These are phyloP conservation scores for Triticum timopheevii DNA, from an alignment of 176 grass and related monocot genomes.

Conservation along the genomic window DNA sequence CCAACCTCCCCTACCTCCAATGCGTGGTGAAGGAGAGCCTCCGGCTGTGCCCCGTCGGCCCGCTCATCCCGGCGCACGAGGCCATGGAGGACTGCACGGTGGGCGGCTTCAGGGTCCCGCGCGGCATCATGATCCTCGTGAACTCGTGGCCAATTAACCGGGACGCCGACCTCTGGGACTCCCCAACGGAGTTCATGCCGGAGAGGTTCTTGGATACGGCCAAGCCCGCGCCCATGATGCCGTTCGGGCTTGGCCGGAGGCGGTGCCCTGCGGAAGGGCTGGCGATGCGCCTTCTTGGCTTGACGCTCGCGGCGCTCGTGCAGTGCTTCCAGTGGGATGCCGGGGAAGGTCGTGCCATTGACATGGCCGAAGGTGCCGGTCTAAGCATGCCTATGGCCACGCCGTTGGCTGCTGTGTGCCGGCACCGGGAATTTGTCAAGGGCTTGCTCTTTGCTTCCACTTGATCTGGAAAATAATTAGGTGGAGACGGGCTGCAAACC, in stretches of 20 bases:
- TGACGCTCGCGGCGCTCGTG: constrained; percentile 42
- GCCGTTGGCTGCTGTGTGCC: constrained; percentile 21
- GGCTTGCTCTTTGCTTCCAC: not conserved
- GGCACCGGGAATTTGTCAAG: constrained; percentile 9
- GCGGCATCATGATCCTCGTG: constrained; percentile 59
- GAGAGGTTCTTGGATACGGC: constrained; percentile 48
- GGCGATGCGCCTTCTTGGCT: constrained; percentile 33
- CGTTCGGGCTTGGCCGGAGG: constrained; percentile 63
- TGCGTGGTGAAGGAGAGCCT: constrained; percentile 61
- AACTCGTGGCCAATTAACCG: constrained; percentile 61
- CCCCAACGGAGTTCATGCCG: constrained; percentile 45
- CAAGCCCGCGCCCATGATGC: constrained; percentile 32
- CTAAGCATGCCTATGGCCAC: constrained; percentile 28
- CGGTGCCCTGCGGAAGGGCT: constrained; percentile 58
- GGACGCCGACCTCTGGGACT: constrained; percentile 49
- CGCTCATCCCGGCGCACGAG: constrained; percentile 63
- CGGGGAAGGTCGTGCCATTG: not conserved
- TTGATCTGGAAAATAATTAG: not conserved
- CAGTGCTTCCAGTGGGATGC: constrained; percentile 69
- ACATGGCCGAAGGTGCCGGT: constrained; percentile 48
- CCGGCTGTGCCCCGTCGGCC: constrained; percentile 41
- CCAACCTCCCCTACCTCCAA: constrained; percentile 51
- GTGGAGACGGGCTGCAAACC: no score
- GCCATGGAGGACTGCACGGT: constrained; percentile 53
- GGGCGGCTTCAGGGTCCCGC: constrained; percentile 34